phyloP scores from a whole-genome alignment of 2,329 filamentous ascomycete genomes.

The Talaromyces sp. region DNA sequence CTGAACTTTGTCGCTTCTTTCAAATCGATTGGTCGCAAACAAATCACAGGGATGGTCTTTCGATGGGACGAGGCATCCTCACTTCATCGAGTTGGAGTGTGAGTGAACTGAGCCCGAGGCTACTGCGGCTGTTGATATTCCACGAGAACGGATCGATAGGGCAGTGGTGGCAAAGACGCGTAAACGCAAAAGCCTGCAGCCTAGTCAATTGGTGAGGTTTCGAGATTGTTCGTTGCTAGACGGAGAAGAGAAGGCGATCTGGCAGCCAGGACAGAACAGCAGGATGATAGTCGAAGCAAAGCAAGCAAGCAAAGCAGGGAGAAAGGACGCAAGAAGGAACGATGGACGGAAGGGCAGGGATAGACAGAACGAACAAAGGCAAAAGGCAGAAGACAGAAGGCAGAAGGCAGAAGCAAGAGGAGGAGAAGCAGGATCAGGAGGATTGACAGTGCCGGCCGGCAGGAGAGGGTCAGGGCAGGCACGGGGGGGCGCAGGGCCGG shows the following conservation, averaged over 20 bases:
- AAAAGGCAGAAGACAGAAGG: no score
- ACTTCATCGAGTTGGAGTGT: not conserved
- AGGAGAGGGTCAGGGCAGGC: not conserved
- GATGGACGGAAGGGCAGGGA: not conserved
- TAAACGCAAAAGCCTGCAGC: not conserved
- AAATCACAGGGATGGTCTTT: not conserved
- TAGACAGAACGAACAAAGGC: not conserved
- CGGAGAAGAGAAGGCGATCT: not conserved
- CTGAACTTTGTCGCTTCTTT: not conserved
- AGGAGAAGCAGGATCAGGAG: not conserved
- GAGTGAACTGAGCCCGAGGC: not conserved
- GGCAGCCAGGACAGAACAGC: not conserved
- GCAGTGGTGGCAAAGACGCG: not conserved
- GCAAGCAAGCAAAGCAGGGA: not conserved
- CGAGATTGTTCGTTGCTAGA: not conserved
- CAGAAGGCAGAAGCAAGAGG: not conserved
- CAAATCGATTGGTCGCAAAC: not conserved
- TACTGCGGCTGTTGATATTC: not conserved
- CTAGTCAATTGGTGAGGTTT: not conserved
- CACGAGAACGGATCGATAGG: not conserved
- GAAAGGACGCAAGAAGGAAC: conserved; percentile 2
- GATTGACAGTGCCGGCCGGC: not conserved
- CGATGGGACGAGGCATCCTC: not conserved
- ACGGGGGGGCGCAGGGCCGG: not conserved
- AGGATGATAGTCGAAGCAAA: not conserved